Conservation (phyloP, 1,139 yeast species). For the Yamadazyma trypodendri region DNA sequence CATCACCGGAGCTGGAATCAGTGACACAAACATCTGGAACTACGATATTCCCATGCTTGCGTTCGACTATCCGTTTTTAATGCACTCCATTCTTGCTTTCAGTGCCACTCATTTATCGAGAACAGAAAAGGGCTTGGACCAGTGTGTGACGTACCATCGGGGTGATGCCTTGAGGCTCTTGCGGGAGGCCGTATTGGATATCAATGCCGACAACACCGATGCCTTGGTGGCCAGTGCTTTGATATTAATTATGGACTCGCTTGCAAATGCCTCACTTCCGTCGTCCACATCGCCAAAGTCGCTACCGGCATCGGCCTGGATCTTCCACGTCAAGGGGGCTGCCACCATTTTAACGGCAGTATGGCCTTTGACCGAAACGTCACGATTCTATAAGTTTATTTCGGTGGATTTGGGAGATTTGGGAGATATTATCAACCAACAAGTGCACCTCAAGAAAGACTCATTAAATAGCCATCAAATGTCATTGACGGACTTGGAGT, state of each 20-base stretch:
- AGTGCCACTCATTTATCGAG: slow-evolving; percentile 89
- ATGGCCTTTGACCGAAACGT: slow-evolving; percentile 84
- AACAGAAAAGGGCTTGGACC: slow-evolving; percentile 73
- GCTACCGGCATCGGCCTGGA: slow-evolving; percentile 93
- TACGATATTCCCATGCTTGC: slow-evolving; percentile 86
- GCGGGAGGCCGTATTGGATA: slow-evolving; percentile 81
- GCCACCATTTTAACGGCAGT: slow-evolving; percentile 93
- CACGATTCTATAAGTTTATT: slow-evolving; percentile 70
- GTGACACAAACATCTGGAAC: slow-evolving; percentile 85
- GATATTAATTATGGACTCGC: slow-evolving; percentile 84
- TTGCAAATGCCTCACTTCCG: slow-evolving; percentile 88
- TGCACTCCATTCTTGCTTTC: slow-evolving; percentile 88
- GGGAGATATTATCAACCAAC: slow-evolving; percentile 70
- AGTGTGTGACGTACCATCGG: slow-evolving; percentile 81
- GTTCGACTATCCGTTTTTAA: slow-evolving; percentile 81
- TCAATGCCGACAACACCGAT: slow-evolving; percentile 82
- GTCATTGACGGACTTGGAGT: slow-evolving; percentile 60
- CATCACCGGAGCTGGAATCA: slow-evolving; percentile 86
- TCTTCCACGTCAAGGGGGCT: slow-evolving; percentile 94
- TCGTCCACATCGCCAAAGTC: slow-evolving; percentile 59
- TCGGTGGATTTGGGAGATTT: slow-evolving; percentile 81
- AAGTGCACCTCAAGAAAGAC: slow-evolving; percentile 25
- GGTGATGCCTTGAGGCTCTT: slow-evolving; percentile 80
- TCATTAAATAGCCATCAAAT: slow-evolving; percentile 15
- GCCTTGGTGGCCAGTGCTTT: slow-evolving; percentile 91